These are phyloP conservation scores for Trypanosoma lewisi DNA, from an alignment of 208 protist species.

Conservation along the genomic window DNA sequence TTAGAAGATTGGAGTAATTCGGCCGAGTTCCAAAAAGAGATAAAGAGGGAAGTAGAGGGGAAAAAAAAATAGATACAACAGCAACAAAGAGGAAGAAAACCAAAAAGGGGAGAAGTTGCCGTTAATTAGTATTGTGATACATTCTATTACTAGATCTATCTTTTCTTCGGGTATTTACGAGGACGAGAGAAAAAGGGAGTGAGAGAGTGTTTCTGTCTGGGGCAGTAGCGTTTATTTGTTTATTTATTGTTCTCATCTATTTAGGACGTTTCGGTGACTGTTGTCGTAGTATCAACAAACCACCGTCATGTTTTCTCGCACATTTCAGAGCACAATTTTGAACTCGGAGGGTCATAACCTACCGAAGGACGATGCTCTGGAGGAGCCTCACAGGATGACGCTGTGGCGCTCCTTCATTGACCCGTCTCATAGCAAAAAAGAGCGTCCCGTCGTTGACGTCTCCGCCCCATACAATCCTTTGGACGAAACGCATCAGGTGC, in stretches of 20 bases:
- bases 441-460: conserved; percentile 62
- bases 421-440: conserved; percentile 33
- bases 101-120: not conserved
- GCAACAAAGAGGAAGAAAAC: not conserved
- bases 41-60: not conserved
- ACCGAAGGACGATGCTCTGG: conserved; percentile 29
- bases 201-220: too few relatives aligned
- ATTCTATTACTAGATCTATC: too few relatives aligned
- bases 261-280: too few relatives aligned
- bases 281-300: too few relatives aligned
- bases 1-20: too few relatives aligned
- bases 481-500: conserved; percentile 79
- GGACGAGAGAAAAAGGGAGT: too few relatives aligned
- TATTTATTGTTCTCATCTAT: too few relatives aligned
- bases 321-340: conserved; percentile 50
- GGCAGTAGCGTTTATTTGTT: too few relatives aligned
- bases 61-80: conserved; percentile 10
- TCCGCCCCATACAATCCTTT: conserved; percentile 74
- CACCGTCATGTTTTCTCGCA: conserved; percentile 80
- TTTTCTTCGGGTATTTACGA: too few relatives aligned
- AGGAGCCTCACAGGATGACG: conserved; percentile 47
- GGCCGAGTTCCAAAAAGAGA: not conserved
- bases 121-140: too few relatives aligned
- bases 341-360: conserved; percentile 58
- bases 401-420: conserved; percentile 63